phyloP scores from a whole-genome alignment of 2,329 filamentous ascomycete genomes.

The Pochonia chlamydosporia region DNA sequence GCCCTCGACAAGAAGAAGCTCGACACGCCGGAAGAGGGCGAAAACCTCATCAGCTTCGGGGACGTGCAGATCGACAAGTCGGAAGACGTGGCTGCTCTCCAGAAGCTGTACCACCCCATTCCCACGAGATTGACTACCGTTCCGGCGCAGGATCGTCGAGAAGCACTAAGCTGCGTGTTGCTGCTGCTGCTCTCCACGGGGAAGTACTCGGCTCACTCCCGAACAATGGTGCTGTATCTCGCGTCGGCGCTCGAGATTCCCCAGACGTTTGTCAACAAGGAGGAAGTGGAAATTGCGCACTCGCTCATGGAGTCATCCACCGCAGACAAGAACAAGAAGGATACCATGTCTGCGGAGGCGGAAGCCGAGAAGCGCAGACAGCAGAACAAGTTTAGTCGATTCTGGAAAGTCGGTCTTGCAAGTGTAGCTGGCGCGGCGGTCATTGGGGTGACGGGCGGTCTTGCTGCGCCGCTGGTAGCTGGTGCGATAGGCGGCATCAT shows the following conservation, averaged over 20 bases:
- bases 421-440: constrained; percentile 82
- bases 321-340: constrained; percentile 29
- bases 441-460: constrained; percentile 84
- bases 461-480: constrained; percentile 84
- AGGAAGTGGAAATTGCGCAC: constrained; percentile 71
- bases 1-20: constrained; percentile 31
- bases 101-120: constrained; percentile 47
- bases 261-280: constrained; percentile 54
- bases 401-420: constrained; percentile 88
- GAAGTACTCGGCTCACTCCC: constrained; percentile 69
- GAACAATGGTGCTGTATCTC: constrained; percentile 61
- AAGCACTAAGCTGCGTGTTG: constrained; percentile 64
- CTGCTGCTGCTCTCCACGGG: constrained; percentile 67
- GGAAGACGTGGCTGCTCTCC: constrained; percentile 38
- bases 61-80: constrained; percentile 25
- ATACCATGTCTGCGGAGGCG: constrained; percentile 64
- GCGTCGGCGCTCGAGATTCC: constrained; percentile 61
- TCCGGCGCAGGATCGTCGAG: constrained; percentile 49
- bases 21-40: constrained; percentile 28
- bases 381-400: constrained; percentile 62
- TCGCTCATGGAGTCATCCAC: constrained; percentile 64
- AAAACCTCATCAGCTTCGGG: constrained; percentile 37
- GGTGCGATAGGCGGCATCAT: constrained; percentile 80
- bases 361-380: constrained; percentile 70
- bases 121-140: constrained; percentile 51